Conservation (phyloP, 345 rosid species). For the Gossypium raimondii region DNA sequence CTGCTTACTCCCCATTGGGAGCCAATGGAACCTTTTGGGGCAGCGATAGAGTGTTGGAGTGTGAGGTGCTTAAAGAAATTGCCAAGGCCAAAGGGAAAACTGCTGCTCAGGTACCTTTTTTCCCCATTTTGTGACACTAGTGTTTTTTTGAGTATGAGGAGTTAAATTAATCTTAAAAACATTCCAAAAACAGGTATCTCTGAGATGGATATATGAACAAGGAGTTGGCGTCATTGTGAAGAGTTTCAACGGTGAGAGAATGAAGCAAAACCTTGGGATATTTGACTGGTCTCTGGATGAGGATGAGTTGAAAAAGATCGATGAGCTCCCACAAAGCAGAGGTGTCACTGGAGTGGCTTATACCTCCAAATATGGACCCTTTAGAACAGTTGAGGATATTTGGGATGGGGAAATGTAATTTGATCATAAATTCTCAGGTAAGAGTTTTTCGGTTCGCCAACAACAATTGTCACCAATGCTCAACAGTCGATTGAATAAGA, state of each 20-base stretch:
- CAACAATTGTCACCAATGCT: not conserved
- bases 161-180: not conserved
- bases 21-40: constrained; percentile 66
- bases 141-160: not conserved
- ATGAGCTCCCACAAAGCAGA: constrained; percentile 46
- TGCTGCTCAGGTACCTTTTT: constrained; percentile 56
- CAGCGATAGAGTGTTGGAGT: constrained; percentile 52
- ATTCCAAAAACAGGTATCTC: constrained; percentile 35
- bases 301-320: constrained; percentile 29
- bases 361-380: constrained; percentile 34
- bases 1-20: constrained; percentile 66
- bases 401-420: constrained; percentile 45
- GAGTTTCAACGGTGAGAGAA: constrained; percentile 30
- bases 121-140: not conserved
- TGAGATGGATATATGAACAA: constrained; percentile 59
- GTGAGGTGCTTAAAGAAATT: constrained; percentile 52
- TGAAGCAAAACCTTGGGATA: constrained; percentile 54
- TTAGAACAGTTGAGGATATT: constrained; percentile 33
- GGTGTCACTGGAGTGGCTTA: constrained; percentile 26
- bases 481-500: not conserved
- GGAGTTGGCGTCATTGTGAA: constrained; percentile 33
- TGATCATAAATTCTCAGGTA: not conserved
- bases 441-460: too few species aligned
- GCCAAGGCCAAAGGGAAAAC: constrained; percentile 60
- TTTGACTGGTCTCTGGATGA: constrained; percentile 50